Conservation (phyloP, 192 early-diverging fungal species). For the Coemansia sp. region DNA sequence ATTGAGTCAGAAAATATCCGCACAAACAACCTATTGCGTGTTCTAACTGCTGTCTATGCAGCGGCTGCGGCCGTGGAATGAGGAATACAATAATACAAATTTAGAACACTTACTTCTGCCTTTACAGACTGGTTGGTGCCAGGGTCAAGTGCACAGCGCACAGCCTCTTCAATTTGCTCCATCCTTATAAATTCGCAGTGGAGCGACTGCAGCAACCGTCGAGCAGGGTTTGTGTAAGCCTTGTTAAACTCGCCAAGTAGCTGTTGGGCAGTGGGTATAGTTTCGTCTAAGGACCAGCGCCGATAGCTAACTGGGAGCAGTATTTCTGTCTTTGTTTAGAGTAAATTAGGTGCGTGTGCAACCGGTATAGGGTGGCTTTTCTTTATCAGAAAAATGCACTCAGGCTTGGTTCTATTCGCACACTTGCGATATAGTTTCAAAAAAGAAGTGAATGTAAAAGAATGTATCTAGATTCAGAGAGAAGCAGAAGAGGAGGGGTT, state of each 20-base stretch:
- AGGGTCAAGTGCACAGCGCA: conserved; percentile 77
- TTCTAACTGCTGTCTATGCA: background rate
- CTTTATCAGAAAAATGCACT: background rate
- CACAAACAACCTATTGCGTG: background rate
- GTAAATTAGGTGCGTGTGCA: conserved; percentile 1
- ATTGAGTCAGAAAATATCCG: conserved; percentile 15
- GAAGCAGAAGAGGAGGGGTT: too few relatives aligned
- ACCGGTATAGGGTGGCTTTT: background rate
- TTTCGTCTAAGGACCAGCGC: background rate
- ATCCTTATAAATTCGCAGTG: conserved; percentile 25
- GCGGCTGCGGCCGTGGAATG: background rate
- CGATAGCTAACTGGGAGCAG: background rate
- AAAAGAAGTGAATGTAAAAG: background rate
- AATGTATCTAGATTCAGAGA: background rate
- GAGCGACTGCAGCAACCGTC: conserved; percentile 3
- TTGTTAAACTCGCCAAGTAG: background rate
- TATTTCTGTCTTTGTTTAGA: background rate
- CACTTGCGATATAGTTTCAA: background rate
- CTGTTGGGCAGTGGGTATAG: background rate
- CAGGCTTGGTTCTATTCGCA: background rate
- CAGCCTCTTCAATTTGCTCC: conserved; percentile 82
- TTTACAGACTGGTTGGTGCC: conserved; percentile 65
- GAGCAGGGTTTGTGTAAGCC: background rate
- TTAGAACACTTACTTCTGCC: conserved; percentile 64
- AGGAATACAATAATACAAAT: background rate